A percentile compares a stretch with the other conserved stretches of the same genome.
These are phyloP conservation scores for Colletotrichum musicola DNA, from an alignment of 2,329 filamentous ascomycete species.

Conservation along the genomic window DNA sequence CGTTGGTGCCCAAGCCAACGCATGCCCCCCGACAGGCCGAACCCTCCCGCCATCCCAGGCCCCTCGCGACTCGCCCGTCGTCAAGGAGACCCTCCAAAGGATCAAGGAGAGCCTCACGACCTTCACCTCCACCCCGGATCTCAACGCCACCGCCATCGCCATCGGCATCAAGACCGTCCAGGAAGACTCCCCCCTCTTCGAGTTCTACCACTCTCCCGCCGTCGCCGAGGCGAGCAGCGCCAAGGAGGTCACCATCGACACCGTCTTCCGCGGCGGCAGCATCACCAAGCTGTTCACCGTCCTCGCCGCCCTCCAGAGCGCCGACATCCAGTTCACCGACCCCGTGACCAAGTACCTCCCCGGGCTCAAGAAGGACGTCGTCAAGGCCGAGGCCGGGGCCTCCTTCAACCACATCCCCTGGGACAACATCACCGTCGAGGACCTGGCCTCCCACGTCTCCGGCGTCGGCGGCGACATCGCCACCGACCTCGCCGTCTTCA, in stretches of 20 bases:
- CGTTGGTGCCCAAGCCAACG: constrained; percentile 8
- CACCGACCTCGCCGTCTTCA: constrained; percentile 33
- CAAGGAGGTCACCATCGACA: constrained; percentile 51
- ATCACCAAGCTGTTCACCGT: constrained; percentile 57
- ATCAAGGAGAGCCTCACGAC: constrained; percentile 11
- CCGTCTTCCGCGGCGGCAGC: constrained; percentile 57
- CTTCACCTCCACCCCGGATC: constrained; percentile 25
- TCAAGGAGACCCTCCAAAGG: constrained; percentile 6
- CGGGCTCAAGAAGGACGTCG: constrained; percentile 10
- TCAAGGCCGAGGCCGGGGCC: constrained; percentile 1
- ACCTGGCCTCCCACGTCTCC: constrained; percentile 39
- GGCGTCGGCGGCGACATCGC: constrained; percentile 38
- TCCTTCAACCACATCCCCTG: constrained; percentile 28
- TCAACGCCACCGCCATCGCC: constrained; percentile 52
- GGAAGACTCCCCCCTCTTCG: constrained; percentile 52
- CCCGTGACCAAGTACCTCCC: constrained; percentile 46
- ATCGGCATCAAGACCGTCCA: constrained; percentile 58
- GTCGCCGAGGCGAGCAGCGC: constrained; percentile 36
- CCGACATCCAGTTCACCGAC: constrained; percentile 45
- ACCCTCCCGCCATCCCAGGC: constrained; percentile 16
- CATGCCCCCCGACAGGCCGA: constrained; percentile 15
- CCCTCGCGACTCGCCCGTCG: constrained; percentile 21
- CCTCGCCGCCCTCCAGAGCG: constrained; percentile 47
- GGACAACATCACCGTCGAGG: constrained; percentile 39
- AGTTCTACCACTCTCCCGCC: constrained; percentile 56